Conservation (phyloP, 192 early-diverging fungal genomes). For the Gorgonomyces haynaldii region DNA sequence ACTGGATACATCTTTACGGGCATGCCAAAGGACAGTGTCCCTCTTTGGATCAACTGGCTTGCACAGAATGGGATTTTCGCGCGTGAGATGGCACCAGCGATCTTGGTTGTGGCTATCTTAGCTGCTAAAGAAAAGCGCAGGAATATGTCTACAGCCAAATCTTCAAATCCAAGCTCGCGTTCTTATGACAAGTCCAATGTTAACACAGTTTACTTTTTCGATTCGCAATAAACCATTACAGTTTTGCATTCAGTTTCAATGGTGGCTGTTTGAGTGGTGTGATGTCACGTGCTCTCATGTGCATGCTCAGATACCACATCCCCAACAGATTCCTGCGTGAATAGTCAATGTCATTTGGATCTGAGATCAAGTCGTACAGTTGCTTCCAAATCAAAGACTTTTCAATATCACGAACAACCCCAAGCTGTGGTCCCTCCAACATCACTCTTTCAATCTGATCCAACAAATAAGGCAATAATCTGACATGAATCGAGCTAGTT, state of each 20-base stretch:
- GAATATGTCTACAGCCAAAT: too few species aligned
- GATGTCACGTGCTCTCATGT: background rate
- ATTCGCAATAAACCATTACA: too few species aligned
- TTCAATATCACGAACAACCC: background rate
- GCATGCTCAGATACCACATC: background rate
- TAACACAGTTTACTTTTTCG: too few species aligned
- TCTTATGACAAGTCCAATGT: too few species aligned
- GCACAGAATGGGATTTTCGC: background rate
- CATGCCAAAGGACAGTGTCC: background rate
- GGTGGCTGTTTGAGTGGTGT: too few species aligned
- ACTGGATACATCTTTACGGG: background rate
- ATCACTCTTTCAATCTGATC: background rate
- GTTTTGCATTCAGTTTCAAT: too few species aligned
- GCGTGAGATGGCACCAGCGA: background rate
- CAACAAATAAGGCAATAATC: background rate
- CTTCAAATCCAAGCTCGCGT: too few species aligned
- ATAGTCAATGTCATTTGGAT: background rate
- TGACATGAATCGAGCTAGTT: background rate
- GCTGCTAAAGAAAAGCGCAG: background rate
- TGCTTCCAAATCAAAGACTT: background rate
- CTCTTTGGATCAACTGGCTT: background rate
- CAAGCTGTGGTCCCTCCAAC: background rate
- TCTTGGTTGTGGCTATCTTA: background rate
- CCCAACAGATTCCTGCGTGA: background rate
- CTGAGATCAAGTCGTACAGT: background rate